Percentiles rank a stretch among this genome's conserved stretches.
phyloP scores from a whole-genome alignment of 2,329 filamentous ascomycete species.

The Phoma sp. region DNA sequence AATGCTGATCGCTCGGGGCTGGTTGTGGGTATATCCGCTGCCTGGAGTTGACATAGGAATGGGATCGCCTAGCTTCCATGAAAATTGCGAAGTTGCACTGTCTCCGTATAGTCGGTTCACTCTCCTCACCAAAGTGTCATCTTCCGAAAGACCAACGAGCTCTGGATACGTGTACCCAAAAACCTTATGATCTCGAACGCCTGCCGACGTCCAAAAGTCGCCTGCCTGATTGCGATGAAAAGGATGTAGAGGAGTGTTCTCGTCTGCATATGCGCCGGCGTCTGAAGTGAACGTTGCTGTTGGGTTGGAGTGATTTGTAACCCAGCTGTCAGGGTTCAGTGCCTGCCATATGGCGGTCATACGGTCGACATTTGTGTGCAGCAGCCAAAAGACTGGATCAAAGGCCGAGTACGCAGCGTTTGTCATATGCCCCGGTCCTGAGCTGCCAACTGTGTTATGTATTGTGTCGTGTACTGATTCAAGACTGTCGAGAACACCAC shows the following conservation, averaged over 20 bases:
- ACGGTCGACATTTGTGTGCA: constrained; percentile 78
- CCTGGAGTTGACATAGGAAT: not conserved
- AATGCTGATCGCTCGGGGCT: constrained; percentile 16
- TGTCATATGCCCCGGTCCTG: constrained; percentile 51
- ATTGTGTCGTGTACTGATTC: constrained; percentile 41
- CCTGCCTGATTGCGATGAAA: constrained; percentile 68
- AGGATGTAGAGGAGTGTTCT: constrained; percentile 68
- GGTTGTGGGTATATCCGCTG: not conserved
- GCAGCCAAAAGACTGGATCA: constrained; percentile 80
- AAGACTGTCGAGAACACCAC: constrained; percentile 27
- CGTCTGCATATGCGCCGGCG: constrained; percentile 62
- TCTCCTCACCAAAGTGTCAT: constrained; percentile 53
- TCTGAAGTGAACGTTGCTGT: constrained; percentile 67
- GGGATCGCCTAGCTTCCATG: constrained; percentile 15
- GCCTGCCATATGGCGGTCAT: constrained; percentile 80
- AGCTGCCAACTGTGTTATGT: constrained; percentile 35
- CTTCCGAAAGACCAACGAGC: constrained; percentile 49
- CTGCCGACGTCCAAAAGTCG: constrained; percentile 72
- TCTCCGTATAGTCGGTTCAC: constrained; percentile 70
- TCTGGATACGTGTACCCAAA: constrained; percentile 83
- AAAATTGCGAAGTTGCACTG: constrained; percentile 33
- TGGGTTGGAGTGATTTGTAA: constrained; percentile 62
- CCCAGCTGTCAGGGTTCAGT: constrained; percentile 72
- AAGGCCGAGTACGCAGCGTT: constrained; percentile 78
- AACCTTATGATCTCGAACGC: constrained; percentile 63